Base-by-base conservation (phyloP, 345 rosid species). In the Toxicodendron radicans region DNA sequence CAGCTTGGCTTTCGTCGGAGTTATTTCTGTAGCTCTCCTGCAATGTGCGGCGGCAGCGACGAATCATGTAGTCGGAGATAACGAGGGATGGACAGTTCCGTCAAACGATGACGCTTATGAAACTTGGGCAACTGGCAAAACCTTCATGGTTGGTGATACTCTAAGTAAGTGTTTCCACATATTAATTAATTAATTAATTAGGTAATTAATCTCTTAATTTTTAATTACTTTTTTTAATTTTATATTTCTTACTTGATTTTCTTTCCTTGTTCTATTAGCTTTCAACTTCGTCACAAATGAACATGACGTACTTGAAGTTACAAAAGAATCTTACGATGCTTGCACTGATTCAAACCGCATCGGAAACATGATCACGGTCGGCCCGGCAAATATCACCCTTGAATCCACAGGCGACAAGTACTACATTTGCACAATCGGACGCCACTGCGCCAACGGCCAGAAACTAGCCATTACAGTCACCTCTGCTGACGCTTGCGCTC, bases 41-140 rank as follows among this genome's bases (percentile, higher is more conserved):
- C 73, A 68, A 21, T 64, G 48, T 64, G 71, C 76, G 2, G 72
- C 51, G 21, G 83, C 85, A 0, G 79, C 81, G 57, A 85, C 78
- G 32, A 79, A 75, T 67, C 83, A 83, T 75, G 82, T 77, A 54
- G 86, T 81, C 5, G 89, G 89, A 21, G 87, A 77, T 32, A 38
- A 10, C 66, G 18, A 66, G 23, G 85, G 82, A 7, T 85, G 86
- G 86, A 32, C 27, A 3, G 70, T 85, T 20, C 86, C 86, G 30
- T 27, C 30, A 27, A 27, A 1, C 30, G 2, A 1, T 1, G 2
- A 27, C 3, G 76, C 76, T 2, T 85, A 77, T 57, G 27, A 49
- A 23, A 75, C 14, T 46, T 85, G 86, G 86, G 83, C 81, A 16
- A 48, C 35, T 58, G 58, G 38, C 41, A 69, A 77, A 71, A 75